Evolutionary conservation across 495 filamentous ascomycete species (phyloP), one percentile per base, ranked within the genome.

Genomic region (Penicillium ucsense): DNA sequence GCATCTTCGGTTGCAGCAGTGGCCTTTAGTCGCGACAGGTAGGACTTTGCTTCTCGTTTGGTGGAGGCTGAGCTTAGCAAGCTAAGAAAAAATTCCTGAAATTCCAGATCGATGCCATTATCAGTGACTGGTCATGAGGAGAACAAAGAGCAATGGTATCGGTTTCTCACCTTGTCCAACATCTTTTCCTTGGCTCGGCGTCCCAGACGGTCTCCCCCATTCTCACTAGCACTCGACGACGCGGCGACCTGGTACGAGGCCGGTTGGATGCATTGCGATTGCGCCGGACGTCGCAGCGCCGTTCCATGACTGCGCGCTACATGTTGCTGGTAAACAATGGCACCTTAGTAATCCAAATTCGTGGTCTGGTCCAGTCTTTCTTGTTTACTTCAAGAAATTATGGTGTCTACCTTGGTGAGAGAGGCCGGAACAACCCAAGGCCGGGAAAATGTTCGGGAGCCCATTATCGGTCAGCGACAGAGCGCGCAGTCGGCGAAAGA

Each of bases 11-110:
- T 64, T 30, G 55, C 42, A 43, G 54, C 43, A 41, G 56, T 63
- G 27, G 76, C 74, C 37, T 80, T 81, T 63, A 92, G 88, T 33
- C 83, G 86, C 46, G 88, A 80, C 6, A 96, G 71, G 57, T 95
- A 96, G 6, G 84, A 81, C 63, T 84, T 88, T 38, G 89, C 91
- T 65, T 96, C 90, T 45, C 90, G 82, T 64, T 87, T 91, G 1
- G 91, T 95, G 2, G 89, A 82, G 4, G 88, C 85, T 8, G 90
- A 87, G 54, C 78, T 83, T 20, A 96, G 71, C 5, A 95, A 74
- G 30, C 86, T 89, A 7, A 91, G 74, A 53, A 89, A 83, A 52
- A 92, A 82, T 65, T 91, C 86, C 88, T 92, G 9, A 12, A 37
- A 3, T 4, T 41, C 8, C 10, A 33, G 5, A 20, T n/a, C 7